Conservation (phyloP, 495 filamentous ascomycete species). For the Tuber indicum region DNA sequence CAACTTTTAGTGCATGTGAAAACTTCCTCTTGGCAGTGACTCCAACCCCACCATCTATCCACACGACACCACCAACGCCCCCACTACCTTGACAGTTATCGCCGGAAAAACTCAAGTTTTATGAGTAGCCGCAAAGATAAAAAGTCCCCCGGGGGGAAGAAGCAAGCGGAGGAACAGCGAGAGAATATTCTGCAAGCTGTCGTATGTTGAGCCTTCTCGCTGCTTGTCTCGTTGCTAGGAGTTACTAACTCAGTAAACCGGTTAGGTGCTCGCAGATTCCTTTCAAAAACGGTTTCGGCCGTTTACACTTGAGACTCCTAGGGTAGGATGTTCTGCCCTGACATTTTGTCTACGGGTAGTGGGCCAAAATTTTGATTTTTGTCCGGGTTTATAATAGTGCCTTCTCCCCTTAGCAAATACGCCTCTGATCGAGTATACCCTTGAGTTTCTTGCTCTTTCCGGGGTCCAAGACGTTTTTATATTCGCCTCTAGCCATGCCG, state of each 20-base stretch:
- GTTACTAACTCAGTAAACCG: constrained; percentile 28
- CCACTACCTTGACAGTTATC: background rate
- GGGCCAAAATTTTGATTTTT: constrained; percentile 8
- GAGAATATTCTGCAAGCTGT: constrained; percentile 90
- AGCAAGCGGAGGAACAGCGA: constrained; percentile 58
- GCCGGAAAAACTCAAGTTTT: background rate
- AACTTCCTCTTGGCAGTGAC: background rate
- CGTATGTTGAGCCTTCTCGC: constrained; percentile 48
- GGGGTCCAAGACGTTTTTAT: constrained; percentile 88
- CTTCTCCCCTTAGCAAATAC: constrained; percentile 88
- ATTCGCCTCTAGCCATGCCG: constrained; percentile 84
- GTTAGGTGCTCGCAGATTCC: constrained; percentile 70
- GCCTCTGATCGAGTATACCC: constrained; percentile 92
- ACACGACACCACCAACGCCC: constrained; percentile 3
- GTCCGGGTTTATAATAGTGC: constrained; percentile 53
- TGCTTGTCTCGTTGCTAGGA: constrained; percentile 24
- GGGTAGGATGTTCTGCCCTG: constrained; percentile 54
- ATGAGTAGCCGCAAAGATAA: constrained; percentile 49
- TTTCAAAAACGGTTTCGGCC: constrained; percentile 87
- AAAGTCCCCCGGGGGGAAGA: constrained; percentile 60
- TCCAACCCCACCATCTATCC: constrained; percentile 24
- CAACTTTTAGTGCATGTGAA: background rate
- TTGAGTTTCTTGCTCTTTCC: constrained; percentile 91
- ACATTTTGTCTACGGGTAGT: background rate
- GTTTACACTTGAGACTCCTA: constrained; percentile 79